Percentiles rank a stretch among this genome's conserved stretches.
These are phyloP conservation scores for Petrea volubilis DNA, from an alignment of 257 asterid species.

Conservation along the genomic window DNA sequence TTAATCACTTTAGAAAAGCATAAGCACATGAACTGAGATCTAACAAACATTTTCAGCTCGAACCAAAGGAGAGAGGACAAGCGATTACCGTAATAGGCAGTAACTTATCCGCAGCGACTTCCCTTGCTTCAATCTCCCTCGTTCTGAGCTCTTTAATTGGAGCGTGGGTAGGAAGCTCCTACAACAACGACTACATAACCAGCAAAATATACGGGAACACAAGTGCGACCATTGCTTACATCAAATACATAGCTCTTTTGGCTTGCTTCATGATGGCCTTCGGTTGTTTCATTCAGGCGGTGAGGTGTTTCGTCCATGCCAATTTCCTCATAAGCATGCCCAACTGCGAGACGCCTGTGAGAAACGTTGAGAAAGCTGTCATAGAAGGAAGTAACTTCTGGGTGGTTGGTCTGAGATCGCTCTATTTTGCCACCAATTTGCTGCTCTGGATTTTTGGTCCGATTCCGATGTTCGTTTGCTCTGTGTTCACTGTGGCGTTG, in stretches of 20 bases:
- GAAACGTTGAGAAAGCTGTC: conserved; percentile 38
- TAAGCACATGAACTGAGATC: neutral
- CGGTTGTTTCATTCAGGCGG: conserved; percentile 50
- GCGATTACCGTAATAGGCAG: conserved; percentile 37
- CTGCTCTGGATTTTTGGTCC: conserved; percentile 63
- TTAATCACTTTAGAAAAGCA: too few species aligned
- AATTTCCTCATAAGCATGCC: conserved; percentile 56
- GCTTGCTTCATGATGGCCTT: conserved; percentile 49
- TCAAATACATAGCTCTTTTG: conserved; percentile 43
- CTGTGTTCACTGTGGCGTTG: conserved; percentile 34
- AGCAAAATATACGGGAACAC: conserved; percentile 46
- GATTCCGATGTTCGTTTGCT: conserved; percentile 45
- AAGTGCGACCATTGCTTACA: conserved; percentile 26
- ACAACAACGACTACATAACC: conserved; percentile 27
- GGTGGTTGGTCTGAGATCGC: conserved; percentile 48
- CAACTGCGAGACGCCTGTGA: conserved; percentile 40
- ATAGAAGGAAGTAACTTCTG: conserved; percentile 50
- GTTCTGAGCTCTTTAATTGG: conserved; percentile 48
- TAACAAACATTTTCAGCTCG: conserved; percentile 24
- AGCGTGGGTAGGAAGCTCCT: conserved; percentile 54
- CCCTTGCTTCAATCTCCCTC: conserved; percentile 50
- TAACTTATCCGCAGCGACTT: conserved; percentile 48
- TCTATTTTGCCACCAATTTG: conserved; percentile 51
- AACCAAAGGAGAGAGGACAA: conserved; percentile 45
- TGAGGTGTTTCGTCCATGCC: conserved; percentile 44